Conservation (phyloP, 2,329 filamentous ascomycete species). For the Helicocarpus griseus region DNA sequence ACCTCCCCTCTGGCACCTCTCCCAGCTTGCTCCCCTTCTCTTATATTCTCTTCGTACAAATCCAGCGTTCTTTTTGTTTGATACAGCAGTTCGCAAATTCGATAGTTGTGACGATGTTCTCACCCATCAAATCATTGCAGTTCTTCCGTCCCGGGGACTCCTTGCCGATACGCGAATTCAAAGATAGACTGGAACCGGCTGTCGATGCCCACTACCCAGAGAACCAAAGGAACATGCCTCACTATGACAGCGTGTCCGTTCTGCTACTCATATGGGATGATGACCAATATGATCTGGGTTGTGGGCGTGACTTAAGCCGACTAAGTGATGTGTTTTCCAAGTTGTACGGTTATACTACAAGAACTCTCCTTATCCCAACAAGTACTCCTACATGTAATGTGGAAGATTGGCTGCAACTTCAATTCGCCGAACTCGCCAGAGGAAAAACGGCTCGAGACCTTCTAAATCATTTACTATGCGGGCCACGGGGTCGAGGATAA, state of each 20-base stretch:
- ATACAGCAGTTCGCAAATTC: no score
- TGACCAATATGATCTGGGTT: constrained; percentile 2
- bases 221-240: not conserved
- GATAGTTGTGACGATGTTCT: no score
- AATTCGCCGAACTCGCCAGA: not conserved
- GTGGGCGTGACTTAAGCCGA: not conserved
- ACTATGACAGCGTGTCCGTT: constrained; percentile 3
- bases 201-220: not conserved
- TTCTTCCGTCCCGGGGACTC: no score
- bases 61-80: no score
- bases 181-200: not conserved
- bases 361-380: constrained; percentile 1
- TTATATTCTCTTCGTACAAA: no score
- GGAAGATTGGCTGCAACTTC: not conserved
- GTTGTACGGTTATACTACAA: constrained; percentile 2
- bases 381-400: no score
- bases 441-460: not conserved
- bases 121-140: no score
- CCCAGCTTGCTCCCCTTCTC: no score
- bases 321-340: not conserved
- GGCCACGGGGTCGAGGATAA: not conserved
- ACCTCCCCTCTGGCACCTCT: no score
- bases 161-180: no score
- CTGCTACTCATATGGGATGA: constrained; percentile 4
- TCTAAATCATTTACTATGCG: not conserved